Percentiles rank a stretch among this genome's conserved stretches.
Evolutionary conservation across 2,329 filamentous ascomycete species (phyloP).

Genomic region (Pezicula rhizophila): DNA sequence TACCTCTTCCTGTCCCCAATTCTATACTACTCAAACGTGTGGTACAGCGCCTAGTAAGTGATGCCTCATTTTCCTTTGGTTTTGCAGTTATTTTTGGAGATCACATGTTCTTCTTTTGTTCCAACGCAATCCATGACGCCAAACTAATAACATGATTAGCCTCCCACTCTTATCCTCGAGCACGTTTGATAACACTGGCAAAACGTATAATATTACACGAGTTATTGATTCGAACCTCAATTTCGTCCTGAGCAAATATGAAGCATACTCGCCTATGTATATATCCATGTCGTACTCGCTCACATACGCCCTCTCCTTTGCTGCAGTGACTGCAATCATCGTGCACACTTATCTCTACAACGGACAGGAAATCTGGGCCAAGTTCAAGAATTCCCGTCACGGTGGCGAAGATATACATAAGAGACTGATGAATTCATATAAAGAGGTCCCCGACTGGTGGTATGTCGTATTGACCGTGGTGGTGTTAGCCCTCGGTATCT

Average conservation of each 20-base stretch:
- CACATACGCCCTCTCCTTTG: constrained; percentile 66
- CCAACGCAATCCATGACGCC: no score
- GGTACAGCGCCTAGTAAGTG: constrained; percentile 37
- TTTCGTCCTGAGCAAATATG: constrained; percentile 57
- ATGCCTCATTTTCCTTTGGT: not conserved
- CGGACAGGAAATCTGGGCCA: constrained; percentile 56
- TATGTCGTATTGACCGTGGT: constrained; percentile 28
- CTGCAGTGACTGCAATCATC: constrained; percentile 61
- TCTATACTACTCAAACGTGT: constrained; percentile 2
- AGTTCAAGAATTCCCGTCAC: constrained; percentile 5
- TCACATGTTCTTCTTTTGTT: not conserved
- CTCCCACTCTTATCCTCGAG: constrained; percentile 62
- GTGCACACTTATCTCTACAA: constrained; percentile 64
- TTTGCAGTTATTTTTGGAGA: not conserved
- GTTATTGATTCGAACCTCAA: constrained; percentile 56
- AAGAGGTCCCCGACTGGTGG: constrained; percentile 50
- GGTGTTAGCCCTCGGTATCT: constrained; percentile 5
- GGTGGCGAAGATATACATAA: constrained; percentile 43
- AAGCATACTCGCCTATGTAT: constrained; percentile 62
- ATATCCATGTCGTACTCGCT: constrained; percentile 68
- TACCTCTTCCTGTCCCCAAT: not conserved
- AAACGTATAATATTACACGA: constrained; percentile 54
- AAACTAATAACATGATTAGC: not conserved
- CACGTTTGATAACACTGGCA: constrained; percentile 68
- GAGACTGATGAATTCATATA: constrained; percentile 49